These are phyloP conservation scores for Carpinus viminea DNA, from an alignment of 306 rosid species.

Conservation along the genomic window DNA sequence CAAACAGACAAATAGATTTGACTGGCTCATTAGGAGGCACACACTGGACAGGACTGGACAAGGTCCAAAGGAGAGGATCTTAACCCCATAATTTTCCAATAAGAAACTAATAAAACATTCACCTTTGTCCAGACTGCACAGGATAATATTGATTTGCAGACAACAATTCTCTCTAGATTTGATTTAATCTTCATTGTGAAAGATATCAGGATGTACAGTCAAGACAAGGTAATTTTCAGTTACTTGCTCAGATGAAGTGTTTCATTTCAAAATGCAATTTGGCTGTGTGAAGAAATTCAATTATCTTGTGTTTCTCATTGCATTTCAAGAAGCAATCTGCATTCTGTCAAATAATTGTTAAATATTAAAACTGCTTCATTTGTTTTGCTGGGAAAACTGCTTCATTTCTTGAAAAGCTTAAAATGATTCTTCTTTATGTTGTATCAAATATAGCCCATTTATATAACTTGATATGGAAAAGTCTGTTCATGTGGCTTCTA, in stretches of 20 bases:
- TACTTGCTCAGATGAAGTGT: slow-evolving; percentile 11
- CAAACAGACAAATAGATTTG: too few species aligned
- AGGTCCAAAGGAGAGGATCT: not conserved
- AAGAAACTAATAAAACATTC: slow-evolving; percentile 32
- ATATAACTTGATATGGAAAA: slow-evolving; percentile 9
- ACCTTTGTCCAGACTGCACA: slow-evolving; percentile 82
- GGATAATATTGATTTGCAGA: slow-evolving; percentile 98
- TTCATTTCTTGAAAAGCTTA: not conserved
- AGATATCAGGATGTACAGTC: slow-evolving; percentile 88
- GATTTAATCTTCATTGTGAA: slow-evolving; percentile 96
- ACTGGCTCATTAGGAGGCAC: not conserved
- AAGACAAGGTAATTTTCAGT: slow-evolving; percentile 75
- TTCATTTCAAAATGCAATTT: slow-evolving; percentile 5
- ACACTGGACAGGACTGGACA: not conserved
- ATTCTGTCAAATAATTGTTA: not conserved
- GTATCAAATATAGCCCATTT: slow-evolving; percentile 4
- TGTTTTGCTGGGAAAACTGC: not conserved
- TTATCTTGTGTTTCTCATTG: not conserved
- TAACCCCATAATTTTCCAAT: not conserved
- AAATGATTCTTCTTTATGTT: slow-evolving; percentile 4
- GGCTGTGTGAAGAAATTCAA: slow-evolving; percentile 13
- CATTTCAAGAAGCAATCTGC: slow-evolving; percentile 1
- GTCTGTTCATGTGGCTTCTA: slow-evolving; percentile 16
- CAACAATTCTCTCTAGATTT: slow-evolving; percentile 96
- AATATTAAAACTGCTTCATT: not conserved